Conservation (phyloP, 2,329 filamentous ascomycete species). For the Fusarium sublunatum region DNA sequence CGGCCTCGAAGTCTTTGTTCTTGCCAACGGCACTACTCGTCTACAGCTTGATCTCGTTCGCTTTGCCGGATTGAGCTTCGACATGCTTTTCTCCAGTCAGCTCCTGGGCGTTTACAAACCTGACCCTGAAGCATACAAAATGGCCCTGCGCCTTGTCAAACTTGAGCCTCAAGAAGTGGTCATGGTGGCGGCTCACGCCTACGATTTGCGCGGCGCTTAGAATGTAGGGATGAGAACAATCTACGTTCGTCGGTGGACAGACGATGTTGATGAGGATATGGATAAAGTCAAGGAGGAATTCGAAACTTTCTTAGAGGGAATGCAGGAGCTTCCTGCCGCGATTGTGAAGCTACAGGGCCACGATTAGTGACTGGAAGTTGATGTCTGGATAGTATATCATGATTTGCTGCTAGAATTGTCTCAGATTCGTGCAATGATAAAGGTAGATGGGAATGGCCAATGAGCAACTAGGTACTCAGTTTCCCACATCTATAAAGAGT, state of each 20-base stretch:
- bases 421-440: too few species aligned
- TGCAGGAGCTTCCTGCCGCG: conserved; percentile 24
- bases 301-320: conserved; percentile 29
- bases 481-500: too few species aligned
- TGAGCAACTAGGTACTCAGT: too few species aligned
- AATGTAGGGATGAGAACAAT: conserved; percentile 61
- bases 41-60: conserved; percentile 63
- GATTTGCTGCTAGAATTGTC: neutral
- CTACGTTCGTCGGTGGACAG: conserved; percentile 64
- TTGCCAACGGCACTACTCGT: conserved; percentile 66
- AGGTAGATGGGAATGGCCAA: too few species aligned
- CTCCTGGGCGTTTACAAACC: conserved; percentile 63
- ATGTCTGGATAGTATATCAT: neutral
- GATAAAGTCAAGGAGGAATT: conserved; percentile 28
- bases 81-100: conserved; percentile 65
- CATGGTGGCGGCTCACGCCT: conserved; percentile 66
- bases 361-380: too few species aligned
- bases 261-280: conserved; percentile 59
- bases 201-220: conserved; percentile 63
- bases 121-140: conserved; percentile 58
- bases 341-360: conserved; percentile 12
- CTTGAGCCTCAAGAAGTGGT: conserved; percentile 59
- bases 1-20: conserved; percentile 59
- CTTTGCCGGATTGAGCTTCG: conserved; percentile 60
- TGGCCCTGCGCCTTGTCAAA: conserved; percentile 58